These are phyloP conservation scores for Claviceps pusilla DNA, from an alignment of 2,329 filamentous ascomycete genomes.

Conservation along the genomic window DNA sequence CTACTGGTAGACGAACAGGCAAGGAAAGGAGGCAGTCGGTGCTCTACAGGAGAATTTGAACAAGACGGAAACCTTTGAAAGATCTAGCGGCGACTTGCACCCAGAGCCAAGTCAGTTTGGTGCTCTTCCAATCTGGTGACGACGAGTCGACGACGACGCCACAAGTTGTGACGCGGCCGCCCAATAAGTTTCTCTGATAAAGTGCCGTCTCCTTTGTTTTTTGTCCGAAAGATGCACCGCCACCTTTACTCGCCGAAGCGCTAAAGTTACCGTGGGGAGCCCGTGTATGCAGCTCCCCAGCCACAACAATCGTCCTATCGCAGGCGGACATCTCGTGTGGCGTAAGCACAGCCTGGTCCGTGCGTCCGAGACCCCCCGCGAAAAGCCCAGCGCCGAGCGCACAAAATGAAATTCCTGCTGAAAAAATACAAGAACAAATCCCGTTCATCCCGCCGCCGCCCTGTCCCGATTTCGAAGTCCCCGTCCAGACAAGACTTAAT, in stretches of 20 bases:
- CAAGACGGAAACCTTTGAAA: no score
- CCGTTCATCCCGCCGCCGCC: not conserved
- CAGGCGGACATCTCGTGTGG: not conserved
- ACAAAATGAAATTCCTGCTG: slow-evolving; percentile 3
- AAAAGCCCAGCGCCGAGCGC: slow-evolving; percentile 7
- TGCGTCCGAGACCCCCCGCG: slow-evolving; percentile 10
- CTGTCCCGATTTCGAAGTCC: slow-evolving; percentile 5
- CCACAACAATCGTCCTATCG: not conserved
- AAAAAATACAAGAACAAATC: not conserved
- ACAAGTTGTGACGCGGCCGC: not conserved
- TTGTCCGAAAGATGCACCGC: not conserved
- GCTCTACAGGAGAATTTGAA: no score
- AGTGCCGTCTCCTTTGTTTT: not conserved
- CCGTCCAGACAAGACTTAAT: slow-evolving; percentile 11
- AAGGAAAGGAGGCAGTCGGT: not conserved
- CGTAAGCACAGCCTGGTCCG: slow-evolving; percentile 6
- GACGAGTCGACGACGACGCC: not conserved
- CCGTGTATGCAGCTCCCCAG: not conserved
- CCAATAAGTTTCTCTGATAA: no score
- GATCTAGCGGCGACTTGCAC: no score
- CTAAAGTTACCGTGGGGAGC: no score
- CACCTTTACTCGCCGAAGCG: not conserved
- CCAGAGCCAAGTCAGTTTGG: no score
- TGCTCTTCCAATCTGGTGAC: not conserved
- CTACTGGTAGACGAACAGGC: no score